A percentile compares a stretch with the other conserved stretches of the same genome.
These are phyloP conservation scores for Sporothrix euskadiensis DNA, from an alignment of 2,329 filamentous ascomycete species.

Conservation along the genomic window DNA sequence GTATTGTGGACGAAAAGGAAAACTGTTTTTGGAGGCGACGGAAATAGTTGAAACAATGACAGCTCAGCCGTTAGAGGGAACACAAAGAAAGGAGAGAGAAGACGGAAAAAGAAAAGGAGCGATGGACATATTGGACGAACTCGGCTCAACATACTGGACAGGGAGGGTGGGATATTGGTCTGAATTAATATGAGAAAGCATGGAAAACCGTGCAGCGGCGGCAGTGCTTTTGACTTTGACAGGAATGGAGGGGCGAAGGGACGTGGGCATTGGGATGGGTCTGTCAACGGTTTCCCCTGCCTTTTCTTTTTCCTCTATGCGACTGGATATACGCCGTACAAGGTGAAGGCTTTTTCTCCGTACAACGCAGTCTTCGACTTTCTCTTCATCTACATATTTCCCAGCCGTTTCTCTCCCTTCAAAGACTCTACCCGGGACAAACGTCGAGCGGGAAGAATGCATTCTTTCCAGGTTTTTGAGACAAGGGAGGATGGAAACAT, in stretches of 20 bases:
- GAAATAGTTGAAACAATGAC: slow-evolving; percentile 1
- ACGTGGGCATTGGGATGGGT: background rate
- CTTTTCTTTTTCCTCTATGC: background rate
- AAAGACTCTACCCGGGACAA: background rate
- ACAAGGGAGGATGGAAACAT: background rate
- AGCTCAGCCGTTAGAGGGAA: background rate
- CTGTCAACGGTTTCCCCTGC: background rate
- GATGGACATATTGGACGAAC: background rate
- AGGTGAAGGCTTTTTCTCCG: background rate
- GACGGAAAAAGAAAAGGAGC: no score
- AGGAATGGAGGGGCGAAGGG: slow-evolving; percentile 3
- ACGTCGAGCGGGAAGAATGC: background rate
- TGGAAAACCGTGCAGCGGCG: background rate
- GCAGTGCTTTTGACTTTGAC: slow-evolving; percentile 3
- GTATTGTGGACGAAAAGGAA: background rate
- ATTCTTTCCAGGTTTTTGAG: background rate
- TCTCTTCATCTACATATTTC: background rate
- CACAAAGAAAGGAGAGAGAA: background rate
- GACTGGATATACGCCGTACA: no score
- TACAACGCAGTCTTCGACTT: background rate
- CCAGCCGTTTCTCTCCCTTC: background rate
- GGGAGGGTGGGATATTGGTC: background rate
- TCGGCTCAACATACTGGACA: background rate
- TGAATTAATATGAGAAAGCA: background rate
- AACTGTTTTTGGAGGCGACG: background rate